These are phyloP conservation scores for Aegilops umbellulata DNA, from an alignment of 176 grass and related monocot genomes.

Conservation along the genomic window DNA sequence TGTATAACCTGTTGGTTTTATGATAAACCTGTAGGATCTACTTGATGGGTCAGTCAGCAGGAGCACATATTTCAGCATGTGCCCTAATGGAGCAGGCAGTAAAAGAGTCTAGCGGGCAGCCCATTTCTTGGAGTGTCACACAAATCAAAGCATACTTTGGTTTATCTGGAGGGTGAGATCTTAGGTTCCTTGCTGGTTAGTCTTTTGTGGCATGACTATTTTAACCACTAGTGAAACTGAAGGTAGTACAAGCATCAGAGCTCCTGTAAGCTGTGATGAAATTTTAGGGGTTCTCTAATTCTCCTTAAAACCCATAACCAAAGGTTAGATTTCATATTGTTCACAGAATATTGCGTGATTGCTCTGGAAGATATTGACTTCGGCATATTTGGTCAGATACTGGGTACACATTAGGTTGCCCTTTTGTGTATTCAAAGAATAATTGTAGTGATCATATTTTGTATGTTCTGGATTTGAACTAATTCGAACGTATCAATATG, in stretches of 20 bases:
- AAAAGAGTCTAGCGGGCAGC: constrained; percentile 65
- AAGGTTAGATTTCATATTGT: not conserved
- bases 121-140: constrained; percentile 72
- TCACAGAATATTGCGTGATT: not conserved
- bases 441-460: not conserved
- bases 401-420: constrained; percentile 12
- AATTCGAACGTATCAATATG: not conserved
- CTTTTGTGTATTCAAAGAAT: not conserved
- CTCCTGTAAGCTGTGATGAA: not conserved
- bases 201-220: not conserved
- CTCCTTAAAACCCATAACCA: not conserved
- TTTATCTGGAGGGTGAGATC: constrained; percentile 88
- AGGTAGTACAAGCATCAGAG: constrained; percentile 6
- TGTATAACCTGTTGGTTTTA: constrained; percentile 7
- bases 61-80: constrained; percentile 94
- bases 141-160: constrained; percentile 95
- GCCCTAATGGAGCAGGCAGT: constrained; percentile 66
- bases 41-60: constrained; percentile 97
- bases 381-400: constrained; percentile 4
- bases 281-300: not conserved
- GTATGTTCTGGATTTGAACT: not conserved
- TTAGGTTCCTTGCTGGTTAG: constrained; percentile 23
- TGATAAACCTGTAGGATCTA: constrained; percentile 60
- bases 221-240: constrained; percentile 4
- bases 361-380: not conserved